Base-by-base conservation (phyloP, 2,329 filamentous ascomycete species). In the Parasarocladium wereldwijsianum region DNA sequence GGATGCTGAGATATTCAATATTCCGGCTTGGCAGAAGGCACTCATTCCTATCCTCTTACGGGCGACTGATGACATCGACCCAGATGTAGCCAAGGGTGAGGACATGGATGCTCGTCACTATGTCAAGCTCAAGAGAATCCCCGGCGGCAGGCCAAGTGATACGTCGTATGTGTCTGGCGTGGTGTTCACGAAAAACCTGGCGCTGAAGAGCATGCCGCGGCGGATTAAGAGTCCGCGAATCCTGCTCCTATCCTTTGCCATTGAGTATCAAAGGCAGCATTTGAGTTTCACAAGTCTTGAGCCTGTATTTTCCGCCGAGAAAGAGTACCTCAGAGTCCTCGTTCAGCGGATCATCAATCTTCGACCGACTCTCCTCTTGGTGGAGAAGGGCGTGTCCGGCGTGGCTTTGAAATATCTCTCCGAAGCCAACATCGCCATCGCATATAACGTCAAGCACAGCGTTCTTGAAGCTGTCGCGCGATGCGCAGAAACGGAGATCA, bases 101-200 rank as follows among this genome's bases (percentile, higher is more conserved):
- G 82, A 90, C 46, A 96, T 98, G 65, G 90, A 98, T 49, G 90
- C 98, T 35, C 72, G 90, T 4, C 86, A 96, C 49, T 98, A 94
- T 46, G 84, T 98, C 38, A 98, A 98, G 49, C 58, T 98, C 17
- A 98, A 98, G 50, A 93, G 92, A 48, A 90, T 98, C 9, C 82
- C 86, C 1, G 87, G 90, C 11, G 87, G 86, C 11, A 78, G 70
- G 38, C 86, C 87, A 12, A 76, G 82, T 15, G 87, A 98, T 52
- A 96, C 87, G 6, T 76, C 78, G n/a, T 98, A 98, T 50, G 79
- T 96, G 11, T 93, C 90, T 8, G 92, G 90, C 1, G 77, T 98
- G 7, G 86, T 98, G 2, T 98, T 98, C 50, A 90, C 85, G 9
- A 98, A 98, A 50, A 98, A 98, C 39, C 60, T 98, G 29, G 90